Evolutionary conservation across 2,329 filamentous ascomycete genomes (phyloP).

Genomic region (Teratosphaeria pseudoeucalypti): DNA sequence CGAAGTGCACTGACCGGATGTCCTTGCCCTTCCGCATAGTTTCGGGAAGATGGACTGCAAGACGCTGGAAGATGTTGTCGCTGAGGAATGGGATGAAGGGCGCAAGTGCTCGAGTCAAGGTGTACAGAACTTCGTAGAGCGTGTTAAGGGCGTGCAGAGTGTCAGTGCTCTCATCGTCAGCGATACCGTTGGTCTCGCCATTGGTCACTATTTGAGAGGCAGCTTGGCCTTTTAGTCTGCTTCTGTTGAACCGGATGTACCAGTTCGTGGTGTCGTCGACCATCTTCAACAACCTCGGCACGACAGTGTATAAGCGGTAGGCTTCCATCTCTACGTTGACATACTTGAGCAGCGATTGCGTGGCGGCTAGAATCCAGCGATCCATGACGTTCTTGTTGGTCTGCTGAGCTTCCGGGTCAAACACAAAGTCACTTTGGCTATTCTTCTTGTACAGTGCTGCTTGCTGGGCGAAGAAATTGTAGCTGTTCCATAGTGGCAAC

Average conservation of each 20-base stretch:
- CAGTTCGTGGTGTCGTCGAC: slow-evolving; percentile 98
- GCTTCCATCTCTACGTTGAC: slow-evolving; percentile 86
- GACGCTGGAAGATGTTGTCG: slow-evolving; percentile 81
- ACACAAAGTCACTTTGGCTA: slow-evolving; percentile 63
- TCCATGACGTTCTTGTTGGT: slow-evolving; percentile 90
- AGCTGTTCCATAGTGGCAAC: slow-evolving; percentile 89
- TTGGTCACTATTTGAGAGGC: slow-evolving; percentile 11
- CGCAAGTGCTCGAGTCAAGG: slow-evolving; percentile 74
- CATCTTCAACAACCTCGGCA: slow-evolving; percentile 59
- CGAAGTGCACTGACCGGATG: slow-evolving; percentile 80
- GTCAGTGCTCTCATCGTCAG: slow-evolving; percentile 66
- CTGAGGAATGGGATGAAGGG: slow-evolving; percentile 95
- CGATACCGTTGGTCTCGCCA: slow-evolving; percentile 12
- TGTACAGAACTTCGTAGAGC: slow-evolving; percentile 86
- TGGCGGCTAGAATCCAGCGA: slow-evolving; percentile 85
- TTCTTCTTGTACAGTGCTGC: slow-evolving; percentile 79
- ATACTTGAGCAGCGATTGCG: slow-evolving; percentile 81
- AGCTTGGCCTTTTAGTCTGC: slow-evolving; percentile 64
- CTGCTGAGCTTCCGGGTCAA: slow-evolving; percentile 64
- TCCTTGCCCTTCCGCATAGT: slow-evolving; percentile 56
- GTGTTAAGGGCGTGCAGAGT: slow-evolving; percentile 87
- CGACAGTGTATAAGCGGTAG: slow-evolving; percentile 69
- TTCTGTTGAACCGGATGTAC: slow-evolving; percentile 94
- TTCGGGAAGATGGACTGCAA: slow-evolving; percentile 72
- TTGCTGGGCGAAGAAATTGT: slow-evolving; percentile 91